Conservation (phyloP, 2,329 filamentous ascomycete genomes). For the Colletotrichum navitas region DNA sequence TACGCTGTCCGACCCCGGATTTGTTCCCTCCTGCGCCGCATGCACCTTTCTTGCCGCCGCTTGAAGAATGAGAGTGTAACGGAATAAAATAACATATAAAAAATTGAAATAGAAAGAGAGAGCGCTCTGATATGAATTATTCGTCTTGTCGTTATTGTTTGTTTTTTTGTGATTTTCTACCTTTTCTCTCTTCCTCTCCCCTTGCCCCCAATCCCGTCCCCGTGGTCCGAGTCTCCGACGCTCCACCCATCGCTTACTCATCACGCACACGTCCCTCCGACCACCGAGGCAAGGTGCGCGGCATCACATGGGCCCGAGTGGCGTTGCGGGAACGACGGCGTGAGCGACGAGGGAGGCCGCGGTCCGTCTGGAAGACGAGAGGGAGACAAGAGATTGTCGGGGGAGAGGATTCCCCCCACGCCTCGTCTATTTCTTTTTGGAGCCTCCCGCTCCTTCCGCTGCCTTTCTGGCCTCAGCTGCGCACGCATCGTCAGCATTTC, state of each 20-base stretch:
- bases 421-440: slow-evolving; percentile 33
- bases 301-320: neutral
- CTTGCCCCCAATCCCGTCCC: no score
- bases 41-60: neutral
- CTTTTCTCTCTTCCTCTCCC: neutral
- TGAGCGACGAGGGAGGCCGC: neutral
- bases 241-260: neutral
- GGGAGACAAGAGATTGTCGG: neutral
- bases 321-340: neutral
- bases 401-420: neutral
- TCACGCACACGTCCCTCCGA: neutral
- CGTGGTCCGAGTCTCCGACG: neutral
- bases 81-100: neutral
- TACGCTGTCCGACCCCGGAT: neutral
- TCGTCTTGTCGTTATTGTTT: neutral
- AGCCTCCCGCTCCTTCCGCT: slow-evolving; percentile 50
- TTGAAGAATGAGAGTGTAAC: neutral
- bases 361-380: neutral
- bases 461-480: slow-evolving; percentile 67
- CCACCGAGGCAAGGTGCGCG: neutral
- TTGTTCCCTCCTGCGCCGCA: neutral
- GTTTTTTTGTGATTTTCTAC: no score
- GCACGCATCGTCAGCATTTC: slow-evolving; percentile 19
- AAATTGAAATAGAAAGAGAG: neutral
- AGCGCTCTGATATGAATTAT: neutral